phyloP scores from a whole-genome alignment of 345 rosid species.

The Gossypium mustelinum region DNA sequence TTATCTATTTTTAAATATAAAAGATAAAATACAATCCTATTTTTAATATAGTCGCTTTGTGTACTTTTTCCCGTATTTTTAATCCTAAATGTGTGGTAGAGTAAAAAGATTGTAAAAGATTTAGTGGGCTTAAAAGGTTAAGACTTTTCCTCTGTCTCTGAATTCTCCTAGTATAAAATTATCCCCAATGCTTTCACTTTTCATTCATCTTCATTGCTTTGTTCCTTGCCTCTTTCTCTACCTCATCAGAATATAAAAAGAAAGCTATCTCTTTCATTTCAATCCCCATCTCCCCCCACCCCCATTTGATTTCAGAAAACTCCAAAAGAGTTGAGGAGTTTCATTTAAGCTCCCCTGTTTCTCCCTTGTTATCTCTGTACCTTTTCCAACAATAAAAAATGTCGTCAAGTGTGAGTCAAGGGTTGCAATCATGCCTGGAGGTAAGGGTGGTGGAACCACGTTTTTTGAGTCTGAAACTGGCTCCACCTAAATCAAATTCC shows the following conservation, averaged over 20 bases:
- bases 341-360: constrained; percentile 19
- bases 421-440: constrained; percentile 49
- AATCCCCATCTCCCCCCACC: not conserved
- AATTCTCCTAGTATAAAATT: constrained; percentile 35
- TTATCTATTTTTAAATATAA: too few relatives aligned
- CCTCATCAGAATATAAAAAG: not conserved
- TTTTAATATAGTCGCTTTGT: too few relatives aligned
- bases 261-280: not conserved
- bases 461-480: constrained; percentile 34
- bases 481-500: constrained; percentile 26
- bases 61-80: too few relatives aligned
- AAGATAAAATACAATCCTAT: too few relatives aligned
- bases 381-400: constrained; percentile 18
- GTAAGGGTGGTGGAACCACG: constrained; percentile 23
- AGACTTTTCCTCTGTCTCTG: not conserved
- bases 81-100: constrained; percentile 20
- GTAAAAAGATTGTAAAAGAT: constrained; percentile 6
- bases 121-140: constrained; percentile 20
- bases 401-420: constrained; percentile 44
- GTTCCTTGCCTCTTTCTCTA: not conserved
- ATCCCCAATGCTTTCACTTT: constrained; percentile 22
- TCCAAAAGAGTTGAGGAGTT: constrained; percentile 5
- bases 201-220: constrained; percentile 23
- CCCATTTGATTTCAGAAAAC: constrained; percentile 3
- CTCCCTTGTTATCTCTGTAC: not conserved